phyloP scores from a whole-genome alignment of 108 stramenopile genomes.

The Cyclotella distinguenda region DNA sequence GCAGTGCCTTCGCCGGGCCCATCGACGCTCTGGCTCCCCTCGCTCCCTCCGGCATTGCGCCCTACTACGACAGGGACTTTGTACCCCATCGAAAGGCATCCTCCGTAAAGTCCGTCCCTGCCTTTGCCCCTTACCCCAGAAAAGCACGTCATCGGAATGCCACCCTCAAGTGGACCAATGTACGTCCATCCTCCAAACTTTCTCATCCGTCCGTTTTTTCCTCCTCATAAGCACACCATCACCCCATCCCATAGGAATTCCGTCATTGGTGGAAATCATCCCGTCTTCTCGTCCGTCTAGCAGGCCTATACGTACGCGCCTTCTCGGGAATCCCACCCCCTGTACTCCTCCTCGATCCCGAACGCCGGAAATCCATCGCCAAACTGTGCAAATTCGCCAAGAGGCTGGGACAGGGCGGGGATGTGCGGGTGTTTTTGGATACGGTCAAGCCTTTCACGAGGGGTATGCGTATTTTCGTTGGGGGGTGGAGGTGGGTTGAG shows the following conservation, averaged over 20 bases:
- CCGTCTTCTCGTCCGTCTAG: constrained; percentile 70
- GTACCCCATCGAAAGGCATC: constrained; percentile 25
- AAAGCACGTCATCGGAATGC: constrained; percentile 37
- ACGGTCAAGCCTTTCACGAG: constrained; percentile 64
- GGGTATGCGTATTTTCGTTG: constrained; percentile 47
- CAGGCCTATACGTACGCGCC: constrained; percentile 50
- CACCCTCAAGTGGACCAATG: constrained; percentile 45
- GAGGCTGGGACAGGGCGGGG: constrained; percentile 35
- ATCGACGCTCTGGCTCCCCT: constrained; percentile 36
- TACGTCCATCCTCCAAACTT: constrained; percentile 2
- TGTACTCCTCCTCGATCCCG: constrained; percentile 44
- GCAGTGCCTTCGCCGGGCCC: constrained; percentile 8
- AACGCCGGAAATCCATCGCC: constrained; percentile 31
- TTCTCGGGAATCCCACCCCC: constrained; percentile 21
- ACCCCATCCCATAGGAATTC: constrained; percentile 20
- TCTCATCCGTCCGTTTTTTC: not conserved
- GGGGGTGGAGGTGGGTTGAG: constrained; percentile 58
- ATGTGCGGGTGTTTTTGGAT: constrained; percentile 50
- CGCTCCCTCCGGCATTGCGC: constrained; percentile 12
- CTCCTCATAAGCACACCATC: not conserved
- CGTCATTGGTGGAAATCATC: constrained; percentile 72
- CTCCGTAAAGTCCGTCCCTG: constrained; percentile 32
- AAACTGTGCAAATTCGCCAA: constrained; percentile 38
- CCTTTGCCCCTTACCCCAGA: constrained; percentile 37
- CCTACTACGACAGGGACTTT: constrained; percentile 12